A percentile compares a stretch with the other conserved stretches of the same genome.
phyloP scores from a whole-genome alignment of 805 yeast genomes.

The Candida railenensis region DNA sequence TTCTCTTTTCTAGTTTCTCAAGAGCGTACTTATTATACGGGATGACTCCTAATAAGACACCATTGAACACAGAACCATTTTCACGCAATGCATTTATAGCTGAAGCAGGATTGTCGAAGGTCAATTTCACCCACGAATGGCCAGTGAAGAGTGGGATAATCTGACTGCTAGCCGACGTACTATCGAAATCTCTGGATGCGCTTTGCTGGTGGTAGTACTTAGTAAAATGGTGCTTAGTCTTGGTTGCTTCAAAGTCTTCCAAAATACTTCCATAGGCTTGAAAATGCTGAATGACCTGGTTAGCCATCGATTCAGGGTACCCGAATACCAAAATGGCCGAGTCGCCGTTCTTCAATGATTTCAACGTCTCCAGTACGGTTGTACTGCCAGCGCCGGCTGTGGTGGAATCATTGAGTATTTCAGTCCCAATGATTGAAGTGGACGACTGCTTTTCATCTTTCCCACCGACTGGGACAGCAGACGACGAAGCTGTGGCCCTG shows the following conservation, averaged over 20 bases:
- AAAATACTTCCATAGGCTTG: conserved; percentile 75
- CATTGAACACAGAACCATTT: conserved; percentile 71
- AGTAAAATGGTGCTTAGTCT: conserved; percentile 9
- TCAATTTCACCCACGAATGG: conserved; percentile 85
- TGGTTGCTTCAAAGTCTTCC: conserved; percentile 61
- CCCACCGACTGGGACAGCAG: conserved; percentile 3
- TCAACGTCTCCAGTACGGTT: conserved; percentile 9
- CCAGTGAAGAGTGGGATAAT: conserved; percentile 76
- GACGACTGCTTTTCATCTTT: conserved; percentile 7
- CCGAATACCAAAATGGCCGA: conserved; percentile 84
- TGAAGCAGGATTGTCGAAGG: conserved; percentile 71
- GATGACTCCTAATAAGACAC: conserved; percentile 62
- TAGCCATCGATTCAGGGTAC: conserved; percentile 75
- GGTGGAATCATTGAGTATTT: background rate
- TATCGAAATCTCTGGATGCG: background rate
- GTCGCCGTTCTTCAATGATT: conserved; percentile 38
- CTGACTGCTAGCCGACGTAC: conserved; percentile 9
- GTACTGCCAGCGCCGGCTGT: conserved; percentile 2
- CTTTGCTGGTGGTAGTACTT: conserved; percentile 8
- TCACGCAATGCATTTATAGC: conserved; percentile 85
- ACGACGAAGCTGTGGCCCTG: conserved; percentile 20
- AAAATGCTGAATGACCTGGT: conserved; percentile 67
- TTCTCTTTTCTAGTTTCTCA: conserved; percentile 54
- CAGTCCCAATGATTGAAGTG: background rate
- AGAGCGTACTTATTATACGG: conserved; percentile 63